Percentiles rank a stretch among this genome's conserved stretches.
Evolutionary conservation across 768 basidiomycete genomes (phyloP).

Genomic region (Termitomyces sp.): DNA sequence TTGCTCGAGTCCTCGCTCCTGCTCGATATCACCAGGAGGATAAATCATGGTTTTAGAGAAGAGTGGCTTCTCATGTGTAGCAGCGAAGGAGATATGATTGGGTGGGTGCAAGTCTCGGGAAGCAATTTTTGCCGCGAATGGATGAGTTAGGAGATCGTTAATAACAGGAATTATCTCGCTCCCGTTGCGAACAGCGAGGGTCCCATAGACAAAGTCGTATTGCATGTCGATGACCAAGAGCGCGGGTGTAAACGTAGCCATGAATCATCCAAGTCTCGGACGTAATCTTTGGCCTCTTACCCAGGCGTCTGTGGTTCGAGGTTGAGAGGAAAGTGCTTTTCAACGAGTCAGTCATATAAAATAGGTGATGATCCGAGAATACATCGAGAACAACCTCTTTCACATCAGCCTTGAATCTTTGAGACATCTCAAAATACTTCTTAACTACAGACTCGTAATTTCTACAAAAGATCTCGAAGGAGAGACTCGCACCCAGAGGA

Average conservation of each 20-base stretch:
- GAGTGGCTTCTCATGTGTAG: conserved; percentile 30
- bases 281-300: too few relatives aligned
- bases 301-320: too few relatives aligned
- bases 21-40: conserved; percentile 30
- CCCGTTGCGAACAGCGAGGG: conserved; percentile 64
- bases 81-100: conserved; percentile 67
- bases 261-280: background rate
- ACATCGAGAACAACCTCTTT: too few relatives aligned
- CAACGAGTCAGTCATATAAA: background rate
- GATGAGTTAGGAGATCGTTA: conserved; percentile 50
- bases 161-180: conserved; percentile 50
- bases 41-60: conserved; percentile 38
- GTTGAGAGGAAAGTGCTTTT: background rate
- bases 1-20: conserved; percentile 35
- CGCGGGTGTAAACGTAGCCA: conserved; percentile 35
- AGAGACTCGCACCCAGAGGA: too few relatives aligned
- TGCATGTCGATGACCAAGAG: conserved; percentile 77
- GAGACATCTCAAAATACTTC: too few relatives aligned
- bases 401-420: too few relatives aligned
- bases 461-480: too few relatives aligned
- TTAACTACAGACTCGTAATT: too few relatives aligned
- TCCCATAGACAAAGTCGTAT: conserved; percentile 75
- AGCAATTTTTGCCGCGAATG: conserved; percentile 45
- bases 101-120: conserved; percentile 56
- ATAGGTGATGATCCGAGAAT: too few relatives aligned